phyloP scores from a whole-genome alignment of 345 rosid genomes.

The Bruguiera gymnorhiza region DNA sequence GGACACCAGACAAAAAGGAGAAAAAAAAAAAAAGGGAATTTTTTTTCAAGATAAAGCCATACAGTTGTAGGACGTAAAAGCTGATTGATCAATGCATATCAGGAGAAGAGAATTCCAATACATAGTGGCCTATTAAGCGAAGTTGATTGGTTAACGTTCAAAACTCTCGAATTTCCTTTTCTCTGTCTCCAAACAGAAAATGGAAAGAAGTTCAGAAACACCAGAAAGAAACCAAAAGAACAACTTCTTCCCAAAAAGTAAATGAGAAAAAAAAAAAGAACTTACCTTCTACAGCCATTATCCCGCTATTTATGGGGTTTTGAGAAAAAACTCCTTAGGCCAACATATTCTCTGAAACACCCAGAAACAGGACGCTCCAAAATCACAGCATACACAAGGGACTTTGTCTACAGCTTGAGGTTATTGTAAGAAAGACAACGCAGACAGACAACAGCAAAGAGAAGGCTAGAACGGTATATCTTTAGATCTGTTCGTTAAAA shows the following conservation, averaged over 20 bases:
- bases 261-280: not conserved
- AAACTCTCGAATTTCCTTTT: too few species aligned
- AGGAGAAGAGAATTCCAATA: too few species aligned
- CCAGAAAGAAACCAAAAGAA: not conserved
- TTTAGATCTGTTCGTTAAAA: constrained; percentile 16
- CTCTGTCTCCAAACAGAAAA: not conserved
- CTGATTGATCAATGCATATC: not conserved
- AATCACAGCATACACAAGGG: not conserved
- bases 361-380: constrained; percentile 2
- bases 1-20: not conserved
- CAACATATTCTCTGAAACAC: not conserved
- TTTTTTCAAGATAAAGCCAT: not conserved
- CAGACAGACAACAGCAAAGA: constrained; percentile 1
- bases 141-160: too few species aligned
- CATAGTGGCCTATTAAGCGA: too few species aligned
- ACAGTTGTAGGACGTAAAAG: not conserved
- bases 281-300: constrained; percentile 25
- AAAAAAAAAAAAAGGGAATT: not conserved
- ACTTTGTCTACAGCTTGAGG: constrained; percentile 4
- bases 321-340: not conserved
- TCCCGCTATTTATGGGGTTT: not conserved
- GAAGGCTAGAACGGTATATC: constrained; percentile 26
- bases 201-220: not conserved
- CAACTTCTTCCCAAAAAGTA: not conserved
- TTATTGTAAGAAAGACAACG: not conserved